Conservation (phyloP, 345 rosid species). For the Aurinia saxatilis region DNA sequence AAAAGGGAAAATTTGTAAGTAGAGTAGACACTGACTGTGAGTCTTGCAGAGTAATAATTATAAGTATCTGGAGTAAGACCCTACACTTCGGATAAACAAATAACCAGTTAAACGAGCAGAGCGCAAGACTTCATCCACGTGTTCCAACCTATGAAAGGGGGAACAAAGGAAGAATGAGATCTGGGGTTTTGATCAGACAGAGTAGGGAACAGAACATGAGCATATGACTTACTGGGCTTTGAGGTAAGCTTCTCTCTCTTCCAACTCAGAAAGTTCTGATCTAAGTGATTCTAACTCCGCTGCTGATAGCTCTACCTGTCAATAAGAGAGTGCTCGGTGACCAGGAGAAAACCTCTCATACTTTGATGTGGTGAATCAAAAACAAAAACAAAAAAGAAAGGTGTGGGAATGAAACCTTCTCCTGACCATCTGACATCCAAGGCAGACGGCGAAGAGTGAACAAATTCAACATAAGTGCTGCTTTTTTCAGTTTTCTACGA, state of each 20-base stretch:
- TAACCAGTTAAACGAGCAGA: slow-evolving; percentile 88
- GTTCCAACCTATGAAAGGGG: slow-evolving; percentile 55
- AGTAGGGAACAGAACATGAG: background rate
- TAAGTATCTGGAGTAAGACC: background rate
- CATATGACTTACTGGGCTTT: slow-evolving; percentile 70
- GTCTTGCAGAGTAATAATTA: slow-evolving; percentile 6
- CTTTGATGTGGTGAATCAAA: background rate
- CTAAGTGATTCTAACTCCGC: slow-evolving; percentile 75
- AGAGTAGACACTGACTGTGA: background rate
- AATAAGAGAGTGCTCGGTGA: background rate
- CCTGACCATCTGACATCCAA: slow-evolving; percentile 67
- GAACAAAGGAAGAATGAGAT: background rate
- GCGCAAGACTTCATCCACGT: slow-evolving; percentile 82
- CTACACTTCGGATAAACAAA: slow-evolving; percentile 75
- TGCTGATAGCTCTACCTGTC: slow-evolving; percentile 65
- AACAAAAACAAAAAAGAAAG: background rate
- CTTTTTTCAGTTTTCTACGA: slow-evolving; percentile 44
- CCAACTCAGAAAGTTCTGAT: slow-evolving; percentile 69
- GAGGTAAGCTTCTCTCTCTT: slow-evolving; percentile 85
- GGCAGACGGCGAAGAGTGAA: slow-evolving; percentile 66
- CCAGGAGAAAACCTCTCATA: background rate
- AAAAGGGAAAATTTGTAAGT: background rate
- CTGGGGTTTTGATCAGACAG: background rate
- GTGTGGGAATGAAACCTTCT: slow-evolving; percentile 48
- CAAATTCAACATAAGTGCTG: slow-evolving; percentile 66